Percentiles rank a stretch among this genome's conserved stretches.
These are phyloP conservation scores for Backusella luteola DNA, from an alignment of 192 early-diverging fungal genomes.

Conservation along the genomic window DNA sequence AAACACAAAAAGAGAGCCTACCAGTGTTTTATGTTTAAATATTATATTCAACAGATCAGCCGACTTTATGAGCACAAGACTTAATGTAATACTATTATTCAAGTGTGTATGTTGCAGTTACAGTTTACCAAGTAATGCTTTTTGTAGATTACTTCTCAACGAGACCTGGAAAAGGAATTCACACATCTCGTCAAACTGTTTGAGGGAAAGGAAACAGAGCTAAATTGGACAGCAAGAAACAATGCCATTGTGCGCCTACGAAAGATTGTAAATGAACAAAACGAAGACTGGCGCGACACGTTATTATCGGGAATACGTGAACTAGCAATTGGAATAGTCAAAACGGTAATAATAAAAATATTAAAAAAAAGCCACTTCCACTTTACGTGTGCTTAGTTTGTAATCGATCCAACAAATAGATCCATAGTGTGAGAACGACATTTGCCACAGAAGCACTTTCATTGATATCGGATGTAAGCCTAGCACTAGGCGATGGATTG, in stretches of 20 bases:
- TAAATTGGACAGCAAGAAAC: constrained; percentile 35
- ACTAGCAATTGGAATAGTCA: constrained; percentile 11
- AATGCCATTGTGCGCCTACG: constrained; percentile 15
- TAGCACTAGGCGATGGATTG: constrained; percentile 13
- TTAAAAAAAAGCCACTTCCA: background rate
- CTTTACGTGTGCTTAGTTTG: background rate
- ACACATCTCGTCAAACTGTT: constrained; percentile 8
- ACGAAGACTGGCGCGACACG: constrained; percentile 8
- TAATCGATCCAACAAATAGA: constrained; percentile 13
- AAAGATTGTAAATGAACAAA: constrained; percentile 11
- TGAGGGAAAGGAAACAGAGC: constrained; percentile 35
- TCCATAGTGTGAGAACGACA: constrained; percentile 39
- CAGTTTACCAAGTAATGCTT: background rate
- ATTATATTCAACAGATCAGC: background rate
- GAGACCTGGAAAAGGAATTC: constrained; percentile 25
- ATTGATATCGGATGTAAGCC: constrained; percentile 31
- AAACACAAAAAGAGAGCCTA: background rate
- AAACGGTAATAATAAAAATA: constrained; percentile 17
- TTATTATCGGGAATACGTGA: constrained; percentile 16
- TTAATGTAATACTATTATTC: background rate
- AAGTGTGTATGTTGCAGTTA: background rate
- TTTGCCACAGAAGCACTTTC: constrained; percentile 23
- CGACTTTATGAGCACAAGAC: background rate
- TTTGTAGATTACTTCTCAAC: constrained; percentile 9
- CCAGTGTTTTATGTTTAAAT: background rate